Percentiles rank a stretch among this genome's conserved stretches.
Conservation (phyloP, 2,329 filamentous ascomycete species). For the Podosphaera leucotricha region DNA sequence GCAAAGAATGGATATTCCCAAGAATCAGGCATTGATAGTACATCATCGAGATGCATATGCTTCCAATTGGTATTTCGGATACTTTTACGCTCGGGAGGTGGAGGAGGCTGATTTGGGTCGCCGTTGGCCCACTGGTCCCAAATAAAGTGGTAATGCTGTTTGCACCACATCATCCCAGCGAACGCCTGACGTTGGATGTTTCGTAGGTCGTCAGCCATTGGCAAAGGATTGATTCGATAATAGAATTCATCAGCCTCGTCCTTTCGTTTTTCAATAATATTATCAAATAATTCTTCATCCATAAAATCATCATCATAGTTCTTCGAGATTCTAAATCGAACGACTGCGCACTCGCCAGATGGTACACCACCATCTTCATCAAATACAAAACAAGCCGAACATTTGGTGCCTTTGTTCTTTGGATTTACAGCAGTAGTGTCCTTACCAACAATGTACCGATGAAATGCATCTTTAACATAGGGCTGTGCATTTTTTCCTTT, state of each 20-base stretch:
- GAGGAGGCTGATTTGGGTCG: slow-evolving; percentile 69
- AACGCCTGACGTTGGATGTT: slow-evolving; percentile 92
- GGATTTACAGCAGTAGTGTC: slow-evolving; percentile 70
- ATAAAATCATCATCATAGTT: slow-evolving; percentile 51
- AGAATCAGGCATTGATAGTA: slow-evolving; percentile 91
- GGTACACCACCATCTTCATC: slow-evolving; percentile 70
- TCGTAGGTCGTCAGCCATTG: slow-evolving; percentile 78
- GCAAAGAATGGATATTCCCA: slow-evolving; percentile 99
- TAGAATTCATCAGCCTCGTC: slow-evolving; percentile 96
- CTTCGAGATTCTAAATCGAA: slow-evolving; percentile 70
- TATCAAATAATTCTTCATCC: slow-evolving; percentile 80
- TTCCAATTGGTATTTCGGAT: slow-evolving; percentile 82
- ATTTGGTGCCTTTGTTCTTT: slow-evolving; percentile 58
- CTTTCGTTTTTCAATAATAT: slow-evolving; percentile 63
- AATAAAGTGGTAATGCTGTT: slow-evolving; percentile 89
- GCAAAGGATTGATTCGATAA: slow-evolving; percentile 73
- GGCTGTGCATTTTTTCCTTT: slow-evolving; percentile 52
- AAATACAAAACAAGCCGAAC: slow-evolving; percentile 77
- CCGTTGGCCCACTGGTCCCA: slow-evolving; percentile 98
- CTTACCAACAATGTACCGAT: slow-evolving; percentile 61
- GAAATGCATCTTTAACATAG: slow-evolving; percentile 91
- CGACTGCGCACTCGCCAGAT: slow-evolving; percentile 82
- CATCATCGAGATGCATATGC: slow-evolving; percentile 84
- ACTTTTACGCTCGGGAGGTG: slow-evolving; percentile 53
- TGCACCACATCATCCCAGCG: slow-evolving; percentile 95